Evolutionary conservation across 1,139 yeast species (phyloP), one percentile per base, ranked within the genome.

Genomic region (Kurtzmaniella natalensis): DNA sequence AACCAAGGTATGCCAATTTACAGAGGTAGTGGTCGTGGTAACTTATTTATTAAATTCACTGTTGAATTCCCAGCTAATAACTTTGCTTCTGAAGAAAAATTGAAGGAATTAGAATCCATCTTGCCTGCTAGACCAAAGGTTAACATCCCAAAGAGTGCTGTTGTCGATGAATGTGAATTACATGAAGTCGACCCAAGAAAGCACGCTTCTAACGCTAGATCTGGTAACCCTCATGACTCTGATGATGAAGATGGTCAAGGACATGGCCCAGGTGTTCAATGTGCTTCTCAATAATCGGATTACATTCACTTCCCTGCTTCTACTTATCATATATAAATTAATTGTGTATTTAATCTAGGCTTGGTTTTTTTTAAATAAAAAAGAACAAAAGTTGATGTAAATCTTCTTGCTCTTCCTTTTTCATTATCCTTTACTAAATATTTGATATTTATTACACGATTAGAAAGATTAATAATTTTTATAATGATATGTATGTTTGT

Each of bases 1-100:
- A 86, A 81, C 51, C 89, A 89, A 66, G 99, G 99, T 81, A 92
- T 92, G 98, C 94, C 94, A 55, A 63, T 83, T 50, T 77, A 70
- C 57, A 81, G 83, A 68, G 77, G 75, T 53, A 86, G 89, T 51
- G 84, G 86, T 38, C 68, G 62, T 51, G 94, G 94, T 66, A 75
- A 81, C 58, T 71, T 83, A 58, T 76, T 81, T 47, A 64, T 83
- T 47, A 79, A 80, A 56, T 83, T 83, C 61, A 70, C 70, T 39
- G 70, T 83, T 49, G 80, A 80, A 53, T 83, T 83, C 83, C 94
- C 94, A 48, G 52, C 56, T 37, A 64, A 68, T 39, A 69, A 77
- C 51, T 82, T 82, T 53, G 71, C 88, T 24, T 50, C 67, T 41
- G 89, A 79, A 57, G 87, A 78, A 33, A 71, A 78, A 49, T 67